phyloP scores from a whole-genome alignment of 768 basidiomycete species.

The Termitomyces sp. region DNA sequence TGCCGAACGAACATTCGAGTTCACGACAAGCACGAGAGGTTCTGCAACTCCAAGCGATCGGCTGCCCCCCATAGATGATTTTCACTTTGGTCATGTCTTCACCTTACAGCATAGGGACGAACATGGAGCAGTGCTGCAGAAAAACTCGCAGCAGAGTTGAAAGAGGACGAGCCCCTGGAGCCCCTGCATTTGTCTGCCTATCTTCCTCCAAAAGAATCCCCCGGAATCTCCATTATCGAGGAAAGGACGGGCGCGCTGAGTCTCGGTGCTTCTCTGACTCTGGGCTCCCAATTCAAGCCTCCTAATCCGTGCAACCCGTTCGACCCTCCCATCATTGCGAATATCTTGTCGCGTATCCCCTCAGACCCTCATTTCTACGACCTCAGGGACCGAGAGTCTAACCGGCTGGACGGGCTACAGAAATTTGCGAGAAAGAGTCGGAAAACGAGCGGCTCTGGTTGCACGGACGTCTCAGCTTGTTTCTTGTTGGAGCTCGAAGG shows the following conservation, averaged over 20 bases:
- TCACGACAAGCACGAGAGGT: constrained; percentile 52
- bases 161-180: constrained; percentile 24
- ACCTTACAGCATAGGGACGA: constrained; percentile 29
- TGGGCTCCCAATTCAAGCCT: constrained; percentile 61
- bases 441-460: constrained; percentile 34
- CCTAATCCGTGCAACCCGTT: constrained; percentile 89
- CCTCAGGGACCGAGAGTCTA: constrained; percentile 44
- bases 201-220: constrained; percentile 18
- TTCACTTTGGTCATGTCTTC: constrained; percentile 19
- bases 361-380: constrained; percentile 60
- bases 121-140: constrained; percentile 48
- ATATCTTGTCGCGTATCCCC: constrained; percentile 58
- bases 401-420: constrained; percentile 64
- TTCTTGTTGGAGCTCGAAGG: constrained; percentile 59
- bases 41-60: constrained; percentile 35
- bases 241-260: constrained; percentile 62
- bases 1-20: constrained; percentile 91
- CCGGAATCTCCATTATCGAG: constrained; percentile 32
- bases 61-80: constrained; percentile 9
- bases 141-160: constrained; percentile 45
- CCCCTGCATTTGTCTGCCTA: constrained; percentile 23
- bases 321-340: constrained; percentile 55
- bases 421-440: constrained; percentile 54
- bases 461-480: constrained; percentile 26
- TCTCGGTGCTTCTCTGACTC: constrained; percentile 55